Evolutionary conservation across 2,329 filamentous ascomycete genomes (phyloP), one percentile per base, ranked within the genome.

Genomic region (Alternaria brassicae): DNA sequence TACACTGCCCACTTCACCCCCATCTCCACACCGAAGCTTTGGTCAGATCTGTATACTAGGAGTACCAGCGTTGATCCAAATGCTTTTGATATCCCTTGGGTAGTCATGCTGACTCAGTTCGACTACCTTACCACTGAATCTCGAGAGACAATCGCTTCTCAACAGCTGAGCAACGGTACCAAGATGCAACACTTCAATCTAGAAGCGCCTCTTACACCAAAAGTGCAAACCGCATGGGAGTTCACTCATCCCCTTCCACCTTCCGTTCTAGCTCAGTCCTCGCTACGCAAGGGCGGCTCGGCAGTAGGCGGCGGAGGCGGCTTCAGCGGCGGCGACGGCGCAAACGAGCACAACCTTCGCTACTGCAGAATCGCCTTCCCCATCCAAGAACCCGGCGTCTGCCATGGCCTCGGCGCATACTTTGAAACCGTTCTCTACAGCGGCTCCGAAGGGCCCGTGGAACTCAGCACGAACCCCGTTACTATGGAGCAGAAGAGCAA

Each of bases 1-100:
- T 99, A 99, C 81, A 96, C 93, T 1, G 94, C 95, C 3, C 93
- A 97, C 76, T 81, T 97, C 60, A 93, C 91, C n/a, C 95, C 96
- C 1, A 92, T 99, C 67, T 87, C 93, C 0, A 91, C 93, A 1
- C 95, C 95, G 3, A 91, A 90, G 67, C 85, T 99, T 34, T 87
- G 95, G 77, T 87, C 90, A 19, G 94, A 99, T 71, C 88, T 99
- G 58, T 81, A 87, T 25, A 82, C 85, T 42, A 87, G 93, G 50
- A 79, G 80, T 21, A 75, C 80, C 13, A 83, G 82, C 3, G 58
- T 70, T 1, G 92, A 94, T 60, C 78, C 86, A 0, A 86, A 88
- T 42, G 93, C 91, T 15, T 93, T 93, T 66, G 90, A 97, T 70
- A 96, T 92, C 0, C 95, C 95, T 0, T 98, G 95, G 82, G 96